These are phyloP conservation scores for Gaeumannomyces tritici DNA, from an alignment of 2,329 filamentous ascomycete species.

Conservation along the genomic window DNA sequence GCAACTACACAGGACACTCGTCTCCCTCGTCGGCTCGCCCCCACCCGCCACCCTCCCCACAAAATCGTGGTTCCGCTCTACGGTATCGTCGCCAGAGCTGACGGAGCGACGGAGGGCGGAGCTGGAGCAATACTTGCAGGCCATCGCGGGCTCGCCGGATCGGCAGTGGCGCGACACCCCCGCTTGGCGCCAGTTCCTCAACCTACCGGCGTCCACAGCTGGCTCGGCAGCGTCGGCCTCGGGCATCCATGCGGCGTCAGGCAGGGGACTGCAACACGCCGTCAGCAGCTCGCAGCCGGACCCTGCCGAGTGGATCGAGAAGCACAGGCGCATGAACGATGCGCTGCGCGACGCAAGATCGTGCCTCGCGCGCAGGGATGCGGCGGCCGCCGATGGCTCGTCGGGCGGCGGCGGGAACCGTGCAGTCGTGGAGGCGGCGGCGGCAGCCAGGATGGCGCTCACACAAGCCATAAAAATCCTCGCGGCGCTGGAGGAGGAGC, in stretches of 20 bases:
- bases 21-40: conserved; percentile 46
- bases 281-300: conserved; percentile 26
- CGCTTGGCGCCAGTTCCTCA: conserved; percentile 65
- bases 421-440: conserved; percentile 50
- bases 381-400: conserved; percentile 30
- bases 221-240: conserved; percentile 10
- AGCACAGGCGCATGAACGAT: conserved; percentile 64
- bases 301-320: conserved; percentile 65
- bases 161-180: conserved; percentile 65
- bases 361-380: conserved; percentile 59
- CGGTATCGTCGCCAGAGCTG: conserved; percentile 57
- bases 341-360: conserved; percentile 58
- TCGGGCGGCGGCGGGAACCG: conserved; percentile 29
- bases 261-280: neutral
- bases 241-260: conserved; percentile 24
- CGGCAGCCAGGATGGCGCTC: conserved; percentile 65
- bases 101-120: conserved; percentile 60
- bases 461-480: conserved; percentile 59
- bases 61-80: conserved; percentile 72
- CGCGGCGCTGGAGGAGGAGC: conserved; percentile 53
- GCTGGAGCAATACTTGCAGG: conserved; percentile 62
- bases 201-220: conserved; percentile 42
- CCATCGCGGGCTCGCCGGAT: conserved; percentile 65
- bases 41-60: conserved; percentile 60
- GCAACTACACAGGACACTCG: conserved; percentile 53